Base-by-base conservation (phyloP, 352 stramenopile genomes). In the Pythium rishiriense region DNA sequence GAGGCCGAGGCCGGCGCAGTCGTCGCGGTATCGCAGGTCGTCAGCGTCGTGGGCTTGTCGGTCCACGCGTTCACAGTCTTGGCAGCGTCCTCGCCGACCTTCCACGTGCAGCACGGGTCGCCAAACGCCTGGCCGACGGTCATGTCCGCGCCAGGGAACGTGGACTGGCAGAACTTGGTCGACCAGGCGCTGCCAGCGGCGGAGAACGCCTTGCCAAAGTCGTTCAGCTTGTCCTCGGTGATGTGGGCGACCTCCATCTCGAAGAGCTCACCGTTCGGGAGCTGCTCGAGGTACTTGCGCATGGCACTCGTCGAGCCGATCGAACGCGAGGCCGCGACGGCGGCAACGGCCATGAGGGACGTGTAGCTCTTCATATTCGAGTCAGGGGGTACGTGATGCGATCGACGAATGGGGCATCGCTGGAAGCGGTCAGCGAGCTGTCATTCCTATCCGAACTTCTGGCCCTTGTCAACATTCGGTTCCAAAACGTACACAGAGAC, bases 321-420 rank as follows among this genome's bases (percentile, higher is more conserved):
- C 49, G 93, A 75, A 35, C 57, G 37, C 37, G 37, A 9, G 64
- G 93, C 88, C 35, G 85, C 93, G 50, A 87, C 74, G 35, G 93
- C 80, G 49, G 95, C 72, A 26, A 92, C 69, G 62, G 93, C 70
- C 43, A 74, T 81, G 58, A 96, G 69, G 29, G 93, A 70, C 26
- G 80, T 83, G 53, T 74, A 87, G 64, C 90, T 89, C 71, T 96
- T 97, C 73, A 71, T 74, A 43, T 11, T 66, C n/a, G n/a, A n/a
- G n/a, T n/a, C n/a, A n/a, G n/a, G 51, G 42, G 70, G 11, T 42
- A 48, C 19, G 25, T 14, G 45, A 49, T 53, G 56, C 43, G 29
- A 43, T 33, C 46, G 29, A 15, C 35, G 25, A 19, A 28, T 42
- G 47, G 62, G n/a, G 43, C 60, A 53, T 72, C 39, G 41, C 45